Base-by-base conservation (phyloP, 306 rosid species). In the Quercus wislizeni region DNA sequence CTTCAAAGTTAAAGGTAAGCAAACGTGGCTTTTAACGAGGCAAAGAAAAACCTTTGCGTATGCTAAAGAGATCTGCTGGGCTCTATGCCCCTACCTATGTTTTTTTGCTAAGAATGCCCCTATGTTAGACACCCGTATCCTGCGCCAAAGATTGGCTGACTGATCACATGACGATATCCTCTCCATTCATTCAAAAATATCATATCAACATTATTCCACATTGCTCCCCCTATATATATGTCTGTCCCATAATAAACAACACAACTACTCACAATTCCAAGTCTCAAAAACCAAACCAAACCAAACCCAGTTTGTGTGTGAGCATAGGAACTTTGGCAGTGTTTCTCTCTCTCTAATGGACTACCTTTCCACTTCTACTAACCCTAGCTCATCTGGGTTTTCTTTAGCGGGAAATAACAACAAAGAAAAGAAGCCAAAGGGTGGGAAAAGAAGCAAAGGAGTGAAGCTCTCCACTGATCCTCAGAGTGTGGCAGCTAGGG, bases 401-500 rank as follows among this genome's bases (percentile, higher is more conserved):
- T 85, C 87, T 28, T 85, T 91, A 1, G 83, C 51, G 55, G 51
- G 81, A 51, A 79, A 75, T 69, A 79, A 73, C 38, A 79, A 46
- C 68, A 80, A 67, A 19, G 63, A 71, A 15, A 73, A 67, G 41
- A 78, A 71, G 82, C 77, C 81, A 20, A 85, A 83, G 65, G 21
- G 68, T 59, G 59, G 13, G 86, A 85, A 57, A 65, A 83, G 85
- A 62, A 79, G 35, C 77, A 87, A 77, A 30, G 84, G 81, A 6
- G 83, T 88, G 90, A 91, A 80, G 84, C 97, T 94, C 10, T 94
- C 98, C 0, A 94, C 95, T 2, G 97, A 94, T 69, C 97, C 98
- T 15, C 98, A 94, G 49, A 92, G 98, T 78, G 93, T 94, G 71
- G 98, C 98, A 0, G 98, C 98, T 0, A 82, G 98, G 28, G 95